These are phyloP conservation scores for Pyrenula massariospora DNA, from an alignment of 495 filamentous ascomycete genomes.

Conservation along the genomic window DNA sequence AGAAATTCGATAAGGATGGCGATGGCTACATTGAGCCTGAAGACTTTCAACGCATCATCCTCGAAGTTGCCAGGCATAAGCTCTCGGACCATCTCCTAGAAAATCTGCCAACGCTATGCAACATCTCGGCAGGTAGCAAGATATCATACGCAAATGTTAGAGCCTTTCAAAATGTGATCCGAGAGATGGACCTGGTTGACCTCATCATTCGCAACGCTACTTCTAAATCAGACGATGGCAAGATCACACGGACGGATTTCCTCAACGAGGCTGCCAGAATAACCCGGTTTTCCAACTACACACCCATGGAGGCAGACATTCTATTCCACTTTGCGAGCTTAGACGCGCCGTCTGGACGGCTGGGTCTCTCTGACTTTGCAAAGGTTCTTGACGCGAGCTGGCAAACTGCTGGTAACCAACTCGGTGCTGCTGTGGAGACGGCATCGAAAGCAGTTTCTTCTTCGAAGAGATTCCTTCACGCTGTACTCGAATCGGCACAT, in stretches of 20 bases:
- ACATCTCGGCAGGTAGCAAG: slow-evolving; percentile 82
- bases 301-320: slow-evolving; percentile 98
- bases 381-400: slow-evolving; percentile 92
- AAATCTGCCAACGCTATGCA: slow-evolving; percentile 87
- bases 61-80: slow-evolving; percentile 90
- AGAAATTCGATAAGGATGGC: slow-evolving; percentile 78
- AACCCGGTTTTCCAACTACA: slow-evolving; percentile 87
- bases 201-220: slow-evolving; percentile 79
- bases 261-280: slow-evolving; percentile 84
- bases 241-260: slow-evolving; percentile 89
- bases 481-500: slow-evolving; percentile 66
- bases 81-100: slow-evolving; percentile 93
- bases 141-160: slow-evolving; percentile 96
- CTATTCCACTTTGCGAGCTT: slow-evolving; percentile 96
- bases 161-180: slow-evolving; percentile 92
- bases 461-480: slow-evolving; percentile 43
- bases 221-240: slow-evolving; percentile 72
- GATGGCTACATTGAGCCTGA: slow-evolving; percentile 96
- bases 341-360: slow-evolving; percentile 72
- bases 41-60: slow-evolving; percentile 92
- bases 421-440: slow-evolving; percentile 28
- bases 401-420: slow-evolving; percentile 40
- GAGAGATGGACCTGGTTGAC: slow-evolving; percentile 96
- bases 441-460: slow-evolving; percentile 31
- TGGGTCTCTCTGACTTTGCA: slow-evolving; percentile 76